These are phyloP conservation scores for Lactifluus rugatus DNA, from an alignment of 768 basidiomycete species.

Conservation along the genomic window DNA sequence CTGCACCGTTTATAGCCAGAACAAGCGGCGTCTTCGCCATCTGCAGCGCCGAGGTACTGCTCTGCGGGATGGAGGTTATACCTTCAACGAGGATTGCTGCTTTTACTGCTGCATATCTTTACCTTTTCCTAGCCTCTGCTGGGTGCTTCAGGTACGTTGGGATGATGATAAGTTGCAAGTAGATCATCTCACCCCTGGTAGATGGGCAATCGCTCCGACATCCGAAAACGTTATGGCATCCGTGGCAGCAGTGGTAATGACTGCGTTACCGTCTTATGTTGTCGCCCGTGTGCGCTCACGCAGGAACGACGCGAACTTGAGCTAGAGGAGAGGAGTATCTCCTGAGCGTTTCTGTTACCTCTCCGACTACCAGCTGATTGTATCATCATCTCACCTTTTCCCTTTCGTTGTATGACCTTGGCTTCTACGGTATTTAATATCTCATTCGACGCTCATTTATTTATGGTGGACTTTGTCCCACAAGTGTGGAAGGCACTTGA, in stretches of 20 bases:
- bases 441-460: neutral
- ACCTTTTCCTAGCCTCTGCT: conserved; percentile 28
- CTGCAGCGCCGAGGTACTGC: conserved; percentile 30
- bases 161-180: neutral
- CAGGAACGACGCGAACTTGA: conserved; percentile 41
- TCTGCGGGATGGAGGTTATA: conserved; percentile 31
- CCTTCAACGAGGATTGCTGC: conserved; percentile 30
- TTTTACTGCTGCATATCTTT: conserved; percentile 29
- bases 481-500: neutral
- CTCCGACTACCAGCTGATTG: neutral
- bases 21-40: conserved; percentile 34
- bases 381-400: neutral
- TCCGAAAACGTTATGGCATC: conserved; percentile 39
- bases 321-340: conserved; percentile 35
- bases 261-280: conserved; percentile 33
- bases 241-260: conserved; percentile 35
- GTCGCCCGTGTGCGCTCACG: conserved; percentile 38
- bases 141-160: conserved; percentile 32
- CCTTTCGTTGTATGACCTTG: neutral
- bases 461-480: neutral
- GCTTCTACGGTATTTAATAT: neutral
- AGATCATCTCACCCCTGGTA: conserved; percentile 20
- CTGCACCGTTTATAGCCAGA: conserved; percentile 33
- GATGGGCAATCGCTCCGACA: conserved; percentile 30
- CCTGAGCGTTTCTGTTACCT: neutral